Evolutionary conservation across 2,329 filamentous ascomycete species (phyloP), one percentile per base, ranked within the genome.

Genomic region (Alternaria ventricosa): DNA sequence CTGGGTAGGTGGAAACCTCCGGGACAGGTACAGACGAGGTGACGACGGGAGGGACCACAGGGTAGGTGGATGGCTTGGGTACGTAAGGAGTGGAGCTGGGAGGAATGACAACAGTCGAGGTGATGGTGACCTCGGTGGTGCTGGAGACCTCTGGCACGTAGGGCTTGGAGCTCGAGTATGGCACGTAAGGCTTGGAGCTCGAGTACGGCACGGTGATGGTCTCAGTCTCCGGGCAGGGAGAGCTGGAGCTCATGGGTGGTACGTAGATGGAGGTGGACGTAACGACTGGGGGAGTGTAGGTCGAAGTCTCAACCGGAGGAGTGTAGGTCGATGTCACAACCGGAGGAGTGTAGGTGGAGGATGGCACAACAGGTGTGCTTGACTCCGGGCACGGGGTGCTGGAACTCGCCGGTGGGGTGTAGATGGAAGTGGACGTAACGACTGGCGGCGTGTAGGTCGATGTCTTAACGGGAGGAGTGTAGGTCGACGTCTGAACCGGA

Each of bases 221-320:
- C 20, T 53, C 30, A 20, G 51, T 47, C 27, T 46, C 46, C 8
- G 54, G 54, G 45, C 55, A 62, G n/a, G 60, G 55, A 44, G 60
- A 55, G 47, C 46, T 61, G 18, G 33, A 43, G 23, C 36, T 41
- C 8, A 41, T 8, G 36, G 36, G 36, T 41, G 36, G 36, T 18
- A 41, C 36, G 36, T 41, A 41, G 33, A 41, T 41, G 33, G 33
- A n/a, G 36, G 36, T 41, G 36, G 23, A 43, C 8, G 22, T 25
- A 18, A 41, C 43, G 20, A 50, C 47, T 12, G 55, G 33, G 13
- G 23, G n/a, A 41, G 46, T 18, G 18, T 33, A 36, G 45, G 22
- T 28, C 8, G 47, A 44, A 18, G 57, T 49, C 10, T 33, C 18
- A 12, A 43, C 33, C 5, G 56, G 57, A 15, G 60, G 55, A 15